phyloP scores from a whole-genome alignment of 805 yeast genomes.

The Soucietia sequanensis region DNA sequence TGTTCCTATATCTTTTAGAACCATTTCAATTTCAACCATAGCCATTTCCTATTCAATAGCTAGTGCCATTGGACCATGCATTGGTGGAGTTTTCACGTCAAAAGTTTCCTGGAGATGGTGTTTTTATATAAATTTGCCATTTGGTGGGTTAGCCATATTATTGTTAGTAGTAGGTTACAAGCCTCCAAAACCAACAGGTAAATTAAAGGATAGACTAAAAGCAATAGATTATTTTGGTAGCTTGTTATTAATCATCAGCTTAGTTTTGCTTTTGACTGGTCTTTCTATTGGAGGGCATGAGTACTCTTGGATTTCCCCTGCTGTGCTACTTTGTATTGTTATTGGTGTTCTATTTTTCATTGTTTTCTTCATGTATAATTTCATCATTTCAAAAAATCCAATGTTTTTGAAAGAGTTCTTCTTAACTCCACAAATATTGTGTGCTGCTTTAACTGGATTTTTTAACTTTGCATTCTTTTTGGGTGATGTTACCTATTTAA shows the following conservation, averaged over 20 bases:
- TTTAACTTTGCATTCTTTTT: constrained; percentile 32
- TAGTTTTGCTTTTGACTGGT: constrained; percentile 42
- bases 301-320: constrained; percentile 47
- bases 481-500: constrained; percentile 16
- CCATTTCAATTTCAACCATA: constrained; percentile 27
- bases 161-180: constrained; percentile 33
- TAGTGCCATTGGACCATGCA: constrained; percentile 52
- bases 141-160: constrained; percentile 48
- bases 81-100: constrained; percentile 60
- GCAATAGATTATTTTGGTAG: constrained; percentile 47
- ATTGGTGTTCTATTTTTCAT: constrained; percentile 35
- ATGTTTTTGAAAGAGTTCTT: constrained; percentile 40
- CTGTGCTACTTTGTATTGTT: constrained; percentile 44
- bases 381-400: constrained; percentile 34
- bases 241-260: constrained; percentile 31
- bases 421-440: constrained; percentile 25
- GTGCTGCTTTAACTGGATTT: constrained; percentile 31
- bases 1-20: constrained; percentile 24
- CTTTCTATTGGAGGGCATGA: constrained; percentile 49
- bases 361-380: constrained; percentile 34
- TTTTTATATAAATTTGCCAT: constrained; percentile 60
- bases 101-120: constrained; percentile 67
- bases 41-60: constrained; percentile 43
- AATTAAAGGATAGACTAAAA: constrained; percentile 28
- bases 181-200: constrained; percentile 39